Evolutionary conservation across 1,284 basidiomycete species (phyloP), one percentile per base, ranked within the genome.

Genomic region (Salmacisia buchloeana): DNA sequence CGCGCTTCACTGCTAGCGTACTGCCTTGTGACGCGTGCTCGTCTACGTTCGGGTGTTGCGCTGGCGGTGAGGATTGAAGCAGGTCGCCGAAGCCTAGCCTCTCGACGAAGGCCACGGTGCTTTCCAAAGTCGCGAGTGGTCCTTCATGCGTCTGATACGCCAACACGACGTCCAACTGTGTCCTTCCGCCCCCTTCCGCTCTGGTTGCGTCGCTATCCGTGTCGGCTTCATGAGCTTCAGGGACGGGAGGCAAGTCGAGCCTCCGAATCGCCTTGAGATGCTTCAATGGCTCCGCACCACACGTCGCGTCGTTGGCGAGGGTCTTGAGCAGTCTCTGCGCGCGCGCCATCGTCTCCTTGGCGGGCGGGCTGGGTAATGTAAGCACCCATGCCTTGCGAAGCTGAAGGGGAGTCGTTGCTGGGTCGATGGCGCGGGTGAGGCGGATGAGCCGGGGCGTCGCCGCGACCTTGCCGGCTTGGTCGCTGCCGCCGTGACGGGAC

Each of bases 311-410:
- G 25, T 15, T 29, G 29, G 31, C 29, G 29, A 54, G 27, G 12
- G 18, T 15, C 21, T 54, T 54, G 49, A 54, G 49, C 10, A 54
- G 15, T 54, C 29, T 31, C 34, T 54, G 49, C 6, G 34, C 15
- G 4, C 13, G 29, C 4, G 49, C 15, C 49, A 33, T 54, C 25
- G 29, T 54, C 31, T n/a, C 12, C 15, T 27, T 6, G 29, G 29
- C 29, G 5, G 49, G 49, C 15, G 49, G 49, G 2, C 18, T 18
- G 3, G 49, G 49, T 9, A 54, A 29, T 5, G 29, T 2, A 18
- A 54, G 49, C 2, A 54, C 49, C 49, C 49, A 54, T 54, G 49
- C 49, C 21, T 54, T 27, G 27, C 49, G 49, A 9, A 54, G 27
- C 25, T 15, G 25, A 31, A 54, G 23, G 27, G 49, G 49, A 31